Percentiles rank a stretch among this genome's conserved stretches.
Conservation (phyloP, 2,329 filamentous ascomycete genomes). For the Cladophialophora carrionii region DNA sequence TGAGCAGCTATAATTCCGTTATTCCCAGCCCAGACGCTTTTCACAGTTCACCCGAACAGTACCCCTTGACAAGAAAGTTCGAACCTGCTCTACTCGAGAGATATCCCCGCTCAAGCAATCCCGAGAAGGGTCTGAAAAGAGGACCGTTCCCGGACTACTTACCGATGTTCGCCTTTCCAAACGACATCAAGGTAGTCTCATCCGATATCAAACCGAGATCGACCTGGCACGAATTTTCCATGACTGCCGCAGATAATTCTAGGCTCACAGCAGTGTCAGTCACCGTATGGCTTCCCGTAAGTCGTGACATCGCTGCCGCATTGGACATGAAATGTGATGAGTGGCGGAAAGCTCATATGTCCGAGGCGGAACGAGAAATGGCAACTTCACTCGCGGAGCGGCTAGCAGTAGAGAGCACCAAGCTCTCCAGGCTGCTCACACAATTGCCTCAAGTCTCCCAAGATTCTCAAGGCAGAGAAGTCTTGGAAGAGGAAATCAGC, state of each 20-base stretch:
- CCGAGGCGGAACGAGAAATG: conserved; percentile 91
- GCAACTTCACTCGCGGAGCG: conserved; percentile 89
- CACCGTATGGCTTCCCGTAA: conserved; percentile 89
- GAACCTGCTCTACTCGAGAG: conserved; percentile 95
- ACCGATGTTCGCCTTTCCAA: conserved; percentile 98
- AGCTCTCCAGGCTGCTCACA: conserved; percentile 84
- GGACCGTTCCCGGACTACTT: conserved; percentile 95
- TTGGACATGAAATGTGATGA: conserved; percentile 74
- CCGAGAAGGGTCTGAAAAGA: conserved; percentile 77
- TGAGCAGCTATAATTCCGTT: conserved; percentile 98
- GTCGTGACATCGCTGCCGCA: conserved; percentile 77
- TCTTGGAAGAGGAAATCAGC: conserved; percentile 90
- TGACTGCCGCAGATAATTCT: conserved; percentile 91
- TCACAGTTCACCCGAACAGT: conserved; percentile 87
- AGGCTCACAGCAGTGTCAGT: conserved; percentile 91
- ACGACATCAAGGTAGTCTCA: conserved; percentile 95
- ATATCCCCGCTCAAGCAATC: conserved; percentile 81
- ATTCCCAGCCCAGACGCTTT: conserved; percentile 92
- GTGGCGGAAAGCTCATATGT: conserved; percentile 93
- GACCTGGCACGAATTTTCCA: conserved; percentile 99
- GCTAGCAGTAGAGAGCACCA: conserved; percentile 82
- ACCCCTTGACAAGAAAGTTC: conserved; percentile 89
- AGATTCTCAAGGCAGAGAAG: conserved; percentile 78
- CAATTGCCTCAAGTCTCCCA: conserved; percentile 79
- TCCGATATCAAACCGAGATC: conserved; percentile 90